A percentile compares a stretch with the other conserved stretches of the same genome.
These are phyloP conservation scores for Fusarium nurragi DNA, from an alignment of 2,329 filamentous ascomycete genomes.

Conservation along the genomic window DNA sequence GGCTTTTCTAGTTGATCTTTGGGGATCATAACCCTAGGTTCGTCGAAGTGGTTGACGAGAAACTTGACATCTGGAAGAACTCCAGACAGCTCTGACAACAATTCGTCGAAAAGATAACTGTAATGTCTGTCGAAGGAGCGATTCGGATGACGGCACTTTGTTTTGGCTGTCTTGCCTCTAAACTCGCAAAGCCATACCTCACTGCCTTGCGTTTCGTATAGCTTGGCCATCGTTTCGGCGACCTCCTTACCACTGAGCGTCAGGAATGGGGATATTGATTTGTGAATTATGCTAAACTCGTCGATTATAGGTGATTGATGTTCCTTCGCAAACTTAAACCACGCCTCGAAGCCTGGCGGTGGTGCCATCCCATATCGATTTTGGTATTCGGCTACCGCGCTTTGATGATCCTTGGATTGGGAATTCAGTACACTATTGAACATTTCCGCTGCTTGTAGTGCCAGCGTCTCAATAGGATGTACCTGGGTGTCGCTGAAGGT, in stretches of 20 bases:
- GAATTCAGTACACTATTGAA: slow-evolving; percentile 48
- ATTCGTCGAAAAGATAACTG: slow-evolving; percentile 44
- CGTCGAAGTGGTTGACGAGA: slow-evolving; percentile 59
- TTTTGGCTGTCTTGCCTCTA: slow-evolving; percentile 37
- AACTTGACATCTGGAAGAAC: slow-evolving; percentile 53
- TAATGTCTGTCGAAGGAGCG: slow-evolving; percentile 50
- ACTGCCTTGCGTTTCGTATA: slow-evolving; percentile 36
- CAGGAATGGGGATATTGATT: slow-evolving; percentile 54
- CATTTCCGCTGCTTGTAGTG: slow-evolving; percentile 37
- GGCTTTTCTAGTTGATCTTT: not conserved
- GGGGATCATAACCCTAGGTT: slow-evolving; percentile 54
- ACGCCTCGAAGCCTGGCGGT: slow-evolving; percentile 57
- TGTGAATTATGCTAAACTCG: slow-evolving; percentile 57
- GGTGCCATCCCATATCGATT: slow-evolving; percentile 55
- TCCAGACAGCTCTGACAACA: slow-evolving; percentile 41
- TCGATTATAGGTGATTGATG: slow-evolving; percentile 59
- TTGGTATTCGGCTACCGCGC: slow-evolving; percentile 54
- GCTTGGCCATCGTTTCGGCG: slow-evolving; percentile 40
- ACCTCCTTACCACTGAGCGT: slow-evolving; percentile 51
- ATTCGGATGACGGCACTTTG: slow-evolving; percentile 48
- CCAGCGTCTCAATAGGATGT: slow-evolving; percentile 52
- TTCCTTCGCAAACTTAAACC: slow-evolving; percentile 55
- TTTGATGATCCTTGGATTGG: slow-evolving; percentile 52
- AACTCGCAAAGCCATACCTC: slow-evolving; percentile 54
- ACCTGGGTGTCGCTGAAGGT: slow-evolving; percentile 9